Percentiles rank a stretch among this genome's conserved stretches.
These are phyloP conservation scores for Pythium aristosporum DNA, from an alignment of 352 stramenopile genomes.

Conservation along the genomic window DNA sequence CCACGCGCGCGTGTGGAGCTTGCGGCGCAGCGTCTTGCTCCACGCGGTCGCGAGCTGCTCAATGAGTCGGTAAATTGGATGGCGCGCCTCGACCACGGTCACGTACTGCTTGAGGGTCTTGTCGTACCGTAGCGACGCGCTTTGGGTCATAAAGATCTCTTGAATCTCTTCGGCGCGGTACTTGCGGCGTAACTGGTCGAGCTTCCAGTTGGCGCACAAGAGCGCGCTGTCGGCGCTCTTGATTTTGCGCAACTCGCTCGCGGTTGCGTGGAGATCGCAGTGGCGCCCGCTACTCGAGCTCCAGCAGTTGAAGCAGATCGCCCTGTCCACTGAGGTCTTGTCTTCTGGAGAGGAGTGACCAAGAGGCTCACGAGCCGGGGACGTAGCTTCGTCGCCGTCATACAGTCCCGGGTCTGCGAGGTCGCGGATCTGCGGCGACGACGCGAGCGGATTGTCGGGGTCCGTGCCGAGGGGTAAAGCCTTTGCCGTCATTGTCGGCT, in stretches of 20 bases:
- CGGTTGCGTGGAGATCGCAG: slow-evolving; percentile 66
- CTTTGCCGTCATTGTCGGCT: background rate
- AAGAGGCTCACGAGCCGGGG: background rate
- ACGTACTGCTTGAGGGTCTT: slow-evolving; percentile 85
- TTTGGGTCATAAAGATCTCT: slow-evolving; percentile 90
- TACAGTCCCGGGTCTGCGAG: slow-evolving; percentile 72
- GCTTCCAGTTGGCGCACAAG: slow-evolving; percentile 92
- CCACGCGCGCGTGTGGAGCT: slow-evolving; percentile 85
- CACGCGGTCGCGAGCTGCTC: slow-evolving; percentile 48
- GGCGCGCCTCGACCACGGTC: slow-evolving; percentile 84
- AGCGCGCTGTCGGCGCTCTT: slow-evolving; percentile 69
- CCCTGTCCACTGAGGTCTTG: background rate
- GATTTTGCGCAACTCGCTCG: slow-evolving; percentile 50
- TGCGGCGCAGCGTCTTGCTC: slow-evolving; percentile 89
- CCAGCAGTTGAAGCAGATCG: slow-evolving; percentile 94
- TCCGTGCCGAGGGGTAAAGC: slow-evolving; percentile 14
- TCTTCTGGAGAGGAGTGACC: background rate
- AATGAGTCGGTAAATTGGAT: slow-evolving; percentile 90
- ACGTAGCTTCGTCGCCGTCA: slow-evolving; percentile 25
- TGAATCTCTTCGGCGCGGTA: slow-evolving; percentile 91
- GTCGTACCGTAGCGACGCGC: slow-evolving; percentile 87
- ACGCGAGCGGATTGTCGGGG: slow-evolving; percentile 25
- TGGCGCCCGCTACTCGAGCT: slow-evolving; percentile 81
- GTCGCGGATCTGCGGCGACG: slow-evolving; percentile 66
- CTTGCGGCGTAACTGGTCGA: slow-evolving; percentile 84